Base-by-base conservation (phyloP, 768 basidiomycete genomes). In the Macrocybe gigantea region DNA sequence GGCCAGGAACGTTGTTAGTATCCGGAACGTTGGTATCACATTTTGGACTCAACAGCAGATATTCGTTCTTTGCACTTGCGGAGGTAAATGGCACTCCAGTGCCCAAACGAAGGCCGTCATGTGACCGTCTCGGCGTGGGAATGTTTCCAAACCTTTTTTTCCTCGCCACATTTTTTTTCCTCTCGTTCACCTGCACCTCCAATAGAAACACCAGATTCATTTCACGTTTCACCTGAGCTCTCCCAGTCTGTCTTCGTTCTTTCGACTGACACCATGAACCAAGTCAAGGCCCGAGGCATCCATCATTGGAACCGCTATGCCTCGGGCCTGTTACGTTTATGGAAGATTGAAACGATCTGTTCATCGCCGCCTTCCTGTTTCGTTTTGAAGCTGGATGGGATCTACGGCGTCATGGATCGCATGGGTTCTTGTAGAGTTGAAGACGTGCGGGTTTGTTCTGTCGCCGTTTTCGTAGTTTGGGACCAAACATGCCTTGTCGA, bases 271-370 rank as follows among this genome's bases (percentile, higher is more conserved):
- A 48, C 76, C 76, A 78, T 67, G 71, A 70, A 75, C 79, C 72
- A 68, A 78, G 82, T 84, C 82, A 84, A 83, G 82, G 76, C 72
- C 68, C 71, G 66, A 69, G 22, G 71, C 69, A 61, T 54, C 60
- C 35, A 42, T 58, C 58, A 35, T 56, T 22, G 22, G 56, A 52
- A 55, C 31, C 38, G 40, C 52, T 49, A 78, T 67, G 66, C 66
- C 71, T 59, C 67, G 75, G 72, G 75, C 70, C 77, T 83, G 82
- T 84, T 84, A 84, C 81, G 81, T 77, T 79, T 68, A 73, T 84
- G 82, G 82, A 78, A 84, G 53, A 84, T 67, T 51, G 50, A 80
- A 50, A 52, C 57, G 64, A 58, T 64, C 49, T 57, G 56, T 53
- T 29, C 57, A 53, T 60, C 62, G 62, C 64, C 71, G 75, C 82